Percentiles rank a stretch among this genome's conserved stretches.
phyloP scores from a whole-genome alignment of 1,139 yeast species.

The Geotrichum citri-aurantii region DNA sequence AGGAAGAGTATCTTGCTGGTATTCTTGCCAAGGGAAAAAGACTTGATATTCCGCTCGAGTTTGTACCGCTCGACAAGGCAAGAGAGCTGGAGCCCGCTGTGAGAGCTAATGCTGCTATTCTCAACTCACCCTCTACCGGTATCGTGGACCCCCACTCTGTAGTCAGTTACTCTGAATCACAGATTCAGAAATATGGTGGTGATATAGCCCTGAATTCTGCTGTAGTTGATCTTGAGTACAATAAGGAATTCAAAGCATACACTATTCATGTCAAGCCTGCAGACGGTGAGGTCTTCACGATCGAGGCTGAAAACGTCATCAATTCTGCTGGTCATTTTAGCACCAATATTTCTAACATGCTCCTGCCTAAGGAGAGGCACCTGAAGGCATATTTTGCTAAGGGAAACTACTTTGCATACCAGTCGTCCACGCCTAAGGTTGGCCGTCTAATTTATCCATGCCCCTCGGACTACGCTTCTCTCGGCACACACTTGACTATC shows the following conservation, averaged over 20 bases:
- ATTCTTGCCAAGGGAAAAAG: constrained; percentile 46
- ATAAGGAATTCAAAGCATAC: constrained; percentile 19
- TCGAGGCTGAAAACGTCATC: constrained; percentile 54
- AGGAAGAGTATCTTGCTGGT: constrained; percentile 52
- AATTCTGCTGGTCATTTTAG: constrained; percentile 81
- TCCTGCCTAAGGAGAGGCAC: constrained; percentile 60
- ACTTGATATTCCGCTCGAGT: constrained; percentile 53
- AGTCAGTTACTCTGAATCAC: constrained; percentile 52
- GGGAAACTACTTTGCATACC: constrained; percentile 70
- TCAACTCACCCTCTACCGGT: constrained; percentile 81
- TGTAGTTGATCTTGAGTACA: constrained; percentile 44
- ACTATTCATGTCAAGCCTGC: constrained; percentile 17
- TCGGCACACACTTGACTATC: constrained; percentile 83
- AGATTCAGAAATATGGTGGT: constrained; percentile 52
- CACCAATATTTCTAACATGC: constrained; percentile 57
- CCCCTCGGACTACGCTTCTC: constrained; percentile 66
- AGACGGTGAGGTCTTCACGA: constrained; percentile 38
- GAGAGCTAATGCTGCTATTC: constrained; percentile 52
- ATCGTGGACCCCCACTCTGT: constrained; percentile 77
- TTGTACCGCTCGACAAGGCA: constrained; percentile 46
- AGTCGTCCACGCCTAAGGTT: constrained; percentile 42
- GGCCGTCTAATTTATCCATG: constrained; percentile 62
- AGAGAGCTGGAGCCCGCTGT: constrained; percentile 57
- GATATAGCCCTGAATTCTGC: constrained; percentile 59
- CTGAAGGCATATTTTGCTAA: constrained; percentile 63